A percentile compares a stretch with the other conserved stretches of the same genome.
Conservation (phyloP, 176 grass and related monocot genomes). For the Olyra latifolia region DNA sequence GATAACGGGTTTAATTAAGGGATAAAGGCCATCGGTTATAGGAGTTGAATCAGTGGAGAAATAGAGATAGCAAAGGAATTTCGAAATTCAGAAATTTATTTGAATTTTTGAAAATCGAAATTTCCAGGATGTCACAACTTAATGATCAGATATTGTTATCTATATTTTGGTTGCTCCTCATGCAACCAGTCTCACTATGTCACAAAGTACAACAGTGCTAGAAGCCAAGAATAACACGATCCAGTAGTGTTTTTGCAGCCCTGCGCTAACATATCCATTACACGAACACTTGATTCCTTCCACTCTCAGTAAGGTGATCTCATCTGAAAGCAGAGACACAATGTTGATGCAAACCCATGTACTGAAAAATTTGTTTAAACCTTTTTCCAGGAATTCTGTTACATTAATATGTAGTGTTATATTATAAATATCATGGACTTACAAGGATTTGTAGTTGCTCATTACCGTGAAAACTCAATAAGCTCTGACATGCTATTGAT, state of each 20-base stretch:
- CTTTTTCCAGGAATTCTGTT: too few relatives aligned
- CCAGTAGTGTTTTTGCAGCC: not conserved
- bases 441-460: not conserved
- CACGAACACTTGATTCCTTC: not conserved
- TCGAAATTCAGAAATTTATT: too few relatives aligned
- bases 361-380: not conserved
- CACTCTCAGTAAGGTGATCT: not conserved
- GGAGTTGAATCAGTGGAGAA: too few relatives aligned
- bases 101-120: too few relatives aligned
- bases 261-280: conserved; percentile 1
- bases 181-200: not conserved
- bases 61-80: too few relatives aligned
- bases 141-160: not conserved
- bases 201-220: conserved; percentile 8
- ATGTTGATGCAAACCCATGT: not conserved
- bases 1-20: too few relatives aligned
- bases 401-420: not conserved
- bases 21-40: too few relatives aligned
- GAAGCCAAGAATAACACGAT: not conserved
- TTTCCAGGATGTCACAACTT: not conserved
- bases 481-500: conserved; percentile 5
- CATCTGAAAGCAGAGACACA: not conserved
- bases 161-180: not conserved
- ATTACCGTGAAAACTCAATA: conserved; percentile 3
- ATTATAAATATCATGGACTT: not conserved